Base-by-base conservation (phyloP, 805 yeast genomes). In the Groenewaldozyma salmanticensis region DNA sequence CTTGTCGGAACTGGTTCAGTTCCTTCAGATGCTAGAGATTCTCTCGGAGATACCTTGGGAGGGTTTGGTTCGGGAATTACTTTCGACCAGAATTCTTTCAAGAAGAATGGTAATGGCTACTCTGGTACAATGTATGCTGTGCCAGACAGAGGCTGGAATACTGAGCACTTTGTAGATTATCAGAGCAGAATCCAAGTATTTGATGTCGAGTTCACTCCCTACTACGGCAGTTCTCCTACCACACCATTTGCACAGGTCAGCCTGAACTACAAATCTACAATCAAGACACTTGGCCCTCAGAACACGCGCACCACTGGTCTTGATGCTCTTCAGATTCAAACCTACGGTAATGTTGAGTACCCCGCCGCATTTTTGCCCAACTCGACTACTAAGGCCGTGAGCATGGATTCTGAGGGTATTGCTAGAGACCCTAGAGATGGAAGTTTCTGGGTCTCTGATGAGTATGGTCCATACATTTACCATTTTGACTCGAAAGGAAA, bases 101-200 rank as follows among this genome's bases (percentile, higher is more conserved):
- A 7, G 6, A 21, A 21, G 5, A 18, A 20, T 5, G 43, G 42
- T 17, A 48, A 43, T 13, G 27, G 39, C 32, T 47, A 47, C 36
- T 15, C 29, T 11, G 48, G 46, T 17, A 38, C 31, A n/a, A 35
- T 45, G 35, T 45, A 42, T 37, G 44, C 44, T 4, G 46, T 42
- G 42, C 49, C 49, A 4, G 49, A 45, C 21, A 35, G 49, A 27
- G 49, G 49, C 34, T 45, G 49, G 49, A 45, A 45, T 34, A 45
- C 49, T 27, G 46, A 35, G 37, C 9, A 11, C 13, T 42, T 46
- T n/a, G 44, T 39, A 13, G 29, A 45, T 37, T 45, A 42, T 37
- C 37, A 40, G 21, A 43, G 38, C 21, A 41, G 49, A 16, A 37
- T 39, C 1, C 46, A 45, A 19, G 35, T 35, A 9, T 45, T 45